These are phyloP conservation scores for Iberis pinnata DNA, from an alignment of 345 rosid species.

Conservation along the genomic window DNA sequence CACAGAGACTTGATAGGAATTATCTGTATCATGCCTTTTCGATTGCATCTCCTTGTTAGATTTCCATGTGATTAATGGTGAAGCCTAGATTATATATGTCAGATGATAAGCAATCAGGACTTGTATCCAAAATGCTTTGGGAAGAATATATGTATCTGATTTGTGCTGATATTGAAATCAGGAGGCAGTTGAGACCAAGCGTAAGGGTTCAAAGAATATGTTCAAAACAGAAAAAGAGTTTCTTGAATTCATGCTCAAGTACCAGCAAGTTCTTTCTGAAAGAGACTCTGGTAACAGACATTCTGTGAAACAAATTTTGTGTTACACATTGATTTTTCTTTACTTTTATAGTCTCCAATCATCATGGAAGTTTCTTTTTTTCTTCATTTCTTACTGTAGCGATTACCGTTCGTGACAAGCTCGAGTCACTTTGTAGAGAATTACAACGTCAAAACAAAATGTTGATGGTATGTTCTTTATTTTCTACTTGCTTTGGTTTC, in stretches of 20 bases:
- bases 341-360: not conserved
- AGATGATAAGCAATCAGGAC: not conserved
- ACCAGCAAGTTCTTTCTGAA: slow-evolving; percentile 86
- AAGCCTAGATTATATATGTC: not conserved
- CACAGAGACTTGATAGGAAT: not conserved
- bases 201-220: slow-evolving; percentile 55
- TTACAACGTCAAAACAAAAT: slow-evolving; percentile 88
- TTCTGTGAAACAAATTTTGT: not conserved
- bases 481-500: slow-evolving; percentile 7
- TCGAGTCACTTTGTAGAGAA: slow-evolving; percentile 89
- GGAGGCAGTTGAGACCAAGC: slow-evolving; percentile 65
- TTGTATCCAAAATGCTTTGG: not conserved
- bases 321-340: not conserved
- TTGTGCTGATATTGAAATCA: slow-evolving; percentile 25
- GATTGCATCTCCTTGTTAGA: not conserved
- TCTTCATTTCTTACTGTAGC: slow-evolving; percentile 39
- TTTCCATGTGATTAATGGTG: not conserved
- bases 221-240: slow-evolving; percentile 75
- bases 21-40: not conserved
- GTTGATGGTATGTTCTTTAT: slow-evolving; percentile 55
- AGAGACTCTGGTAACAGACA: slow-evolving; percentile 61
- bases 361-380: not conserved
- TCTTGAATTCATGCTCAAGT: slow-evolving; percentile 72
- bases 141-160: slow-evolving; percentile 5
- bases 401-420: slow-evolving; percentile 73